Percentiles rank a stretch among this genome's conserved stretches.
Conservation (phyloP, 2,329 filamentous ascomycete genomes). For the Cladosporium sp. region DNA sequence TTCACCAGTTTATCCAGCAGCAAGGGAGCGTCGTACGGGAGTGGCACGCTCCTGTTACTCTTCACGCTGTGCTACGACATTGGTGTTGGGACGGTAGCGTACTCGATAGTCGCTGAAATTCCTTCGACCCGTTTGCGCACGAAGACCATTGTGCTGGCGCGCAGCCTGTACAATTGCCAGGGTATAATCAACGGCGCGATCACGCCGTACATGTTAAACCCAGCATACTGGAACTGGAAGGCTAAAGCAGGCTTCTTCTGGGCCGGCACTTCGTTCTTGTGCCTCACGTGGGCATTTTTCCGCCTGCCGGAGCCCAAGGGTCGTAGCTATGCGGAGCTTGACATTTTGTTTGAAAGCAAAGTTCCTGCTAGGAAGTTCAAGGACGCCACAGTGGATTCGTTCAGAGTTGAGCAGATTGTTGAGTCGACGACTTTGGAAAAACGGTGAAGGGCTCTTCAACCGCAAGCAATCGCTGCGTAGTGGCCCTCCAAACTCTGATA, state of each 20-base stretch:
- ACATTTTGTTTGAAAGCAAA: slow-evolving; percentile 54
- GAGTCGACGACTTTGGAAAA: not conserved
- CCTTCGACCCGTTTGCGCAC: slow-evolving; percentile 29
- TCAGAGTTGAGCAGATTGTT: slow-evolving; percentile 4
- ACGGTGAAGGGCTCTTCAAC: too few species aligned
- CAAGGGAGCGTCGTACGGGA: slow-evolving; percentile 25
- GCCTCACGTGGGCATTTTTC: slow-evolving; percentile 36
- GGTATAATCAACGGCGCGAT: slow-evolving; percentile 27
- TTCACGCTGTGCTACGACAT: slow-evolving; percentile 85
- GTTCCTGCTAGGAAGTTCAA: slow-evolving; percentile 46
- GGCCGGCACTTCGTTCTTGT: slow-evolving; percentile 32
- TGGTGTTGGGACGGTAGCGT: slow-evolving; percentile 80
- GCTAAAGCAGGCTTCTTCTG: slow-evolving; percentile 39
- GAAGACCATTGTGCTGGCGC: slow-evolving; percentile 33
- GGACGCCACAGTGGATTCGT: slow-evolving; percentile 21
- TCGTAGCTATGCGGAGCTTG: slow-evolving; percentile 56
- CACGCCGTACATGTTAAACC: slow-evolving; percentile 31
- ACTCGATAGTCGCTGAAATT: slow-evolving; percentile 32
- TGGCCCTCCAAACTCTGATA: too few species aligned
- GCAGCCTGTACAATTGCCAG: slow-evolving; percentile 28
- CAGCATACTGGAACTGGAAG: slow-evolving; percentile 30
- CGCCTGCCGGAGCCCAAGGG: slow-evolving; percentile 34
- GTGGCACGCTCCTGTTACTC: slow-evolving; percentile 45
- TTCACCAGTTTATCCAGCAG: slow-evolving; percentile 24
- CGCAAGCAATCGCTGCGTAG: too few species aligned